Base-by-base conservation (phyloP, 1,139 yeast species). In the Geotrichum aggregatum region DNA sequence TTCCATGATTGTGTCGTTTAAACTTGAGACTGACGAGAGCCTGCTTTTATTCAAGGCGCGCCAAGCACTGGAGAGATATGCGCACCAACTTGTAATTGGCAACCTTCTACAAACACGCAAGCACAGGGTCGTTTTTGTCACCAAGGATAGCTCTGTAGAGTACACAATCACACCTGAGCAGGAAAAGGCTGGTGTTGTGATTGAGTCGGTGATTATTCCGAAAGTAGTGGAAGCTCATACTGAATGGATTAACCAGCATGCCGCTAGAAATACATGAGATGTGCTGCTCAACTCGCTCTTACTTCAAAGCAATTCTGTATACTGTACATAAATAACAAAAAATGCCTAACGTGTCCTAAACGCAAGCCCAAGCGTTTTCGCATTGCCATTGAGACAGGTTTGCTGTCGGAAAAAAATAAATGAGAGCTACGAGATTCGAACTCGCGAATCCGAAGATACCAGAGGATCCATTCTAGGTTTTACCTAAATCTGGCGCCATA, bases 31-130 rank as follows among this genome's bases (percentile, higher is more conserved):
- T 0, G 98, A 94, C 67, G 69, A 71, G 56, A 64, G 73, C 11
- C 78, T 94, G 21, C 72, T 94, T 59, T 76, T 88, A 44, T 74
- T 78, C 54, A 94, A 94, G 70, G 88, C 96, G 4, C 73, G 73
- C 49, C 79, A 77, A 52, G 97, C 98, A 0, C 74, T 94, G 56
- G 80, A 80, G 34, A 76, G 95, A 56, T 94, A 94, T 67, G 85
- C 82, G 58, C 98, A 94, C 69, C 97, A 89, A 66, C 73, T 94
- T 57, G 99, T 94, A 10, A 89, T 94, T 66, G 99, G 98, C 8
- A 94, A 94, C 66, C 72, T 94, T 61, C 73, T 94, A 58, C 96
- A 91, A 65, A 85, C 95, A 0, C 80, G 98, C 63, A 91, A 89
- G 69, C 74, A 74, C 51, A 94, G 89, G 65, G 97, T 92, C 45